Evolutionary conservation across 768 basidiomycete genomes (phyloP), one percentile per base, ranked within the genome.

Genomic region (Myochromella boudieri): DNA sequence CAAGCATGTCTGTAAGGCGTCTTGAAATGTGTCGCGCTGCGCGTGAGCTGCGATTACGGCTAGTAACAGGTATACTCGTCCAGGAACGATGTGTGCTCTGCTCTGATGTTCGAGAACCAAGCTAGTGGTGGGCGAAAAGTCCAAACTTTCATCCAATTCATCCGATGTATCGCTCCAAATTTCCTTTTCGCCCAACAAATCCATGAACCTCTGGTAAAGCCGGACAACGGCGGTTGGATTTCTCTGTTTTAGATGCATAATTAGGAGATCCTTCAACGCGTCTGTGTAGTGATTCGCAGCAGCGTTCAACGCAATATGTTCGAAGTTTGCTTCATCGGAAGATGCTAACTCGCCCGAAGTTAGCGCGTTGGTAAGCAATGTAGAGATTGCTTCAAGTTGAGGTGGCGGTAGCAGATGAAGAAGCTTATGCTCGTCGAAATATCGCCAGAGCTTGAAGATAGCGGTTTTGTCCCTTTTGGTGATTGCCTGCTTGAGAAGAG

Each of bases 1-100:
- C 6, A 80, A 52, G 48, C 67, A 80, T 4, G 61, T 58, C 33
- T 64, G 62, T 37, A 88, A 57, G 2, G 86, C 84, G 25, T 62
- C 70, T n/a, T 65, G 56, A 53, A 90, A 87, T n/a, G 74, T 69
- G 56, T 79, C 67, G 24, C 69, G 64, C 59, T 81, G 74, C 3
- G 84, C 82, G 60, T 81, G 67, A 12, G 89, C 89, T 17, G 79
- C 68, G n/a, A 80, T 65, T 5, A 71, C 81, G 9, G 72, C 71
- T 25, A 85, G 68, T 20, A 85, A 64, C 25, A 83, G 49, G 1
- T 67, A 56, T 25, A 64, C 58, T n/a, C 65, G 68, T 28, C 65
- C 70, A 42, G 53, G 69, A 51, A 49, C 52, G 48, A 40, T 49
- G 18, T 46, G 57, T 27, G 45, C 28, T 24, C 24, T 40, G 28